Percentiles rank a stretch among this genome's conserved stretches.
These are phyloP conservation scores for Pueraria montana DNA, from an alignment of 306 rosid genomes.

Conservation along the genomic window DNA sequence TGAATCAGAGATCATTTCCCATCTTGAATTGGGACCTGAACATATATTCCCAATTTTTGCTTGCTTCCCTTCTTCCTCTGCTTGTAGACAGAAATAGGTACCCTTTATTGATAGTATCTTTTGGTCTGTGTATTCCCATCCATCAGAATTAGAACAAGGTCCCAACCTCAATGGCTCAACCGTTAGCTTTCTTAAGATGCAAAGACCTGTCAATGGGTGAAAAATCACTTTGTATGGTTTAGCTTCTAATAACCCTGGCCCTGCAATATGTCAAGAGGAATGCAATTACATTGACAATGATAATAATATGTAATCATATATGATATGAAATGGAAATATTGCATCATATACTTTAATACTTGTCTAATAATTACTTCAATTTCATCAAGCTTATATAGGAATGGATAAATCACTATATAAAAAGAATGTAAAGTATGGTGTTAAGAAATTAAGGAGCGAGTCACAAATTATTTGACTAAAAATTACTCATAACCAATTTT, in stretches of 20 bases:
- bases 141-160: slow-evolving; percentile 67
- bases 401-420: background rate
- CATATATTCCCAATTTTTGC: slow-evolving; percentile 63
- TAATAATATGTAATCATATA: background rate
- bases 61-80: slow-evolving; percentile 50
- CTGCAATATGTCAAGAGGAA: slow-evolving; percentile 52
- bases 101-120: slow-evolving; percentile 63
- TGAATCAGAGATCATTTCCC: slow-evolving; percentile 79
- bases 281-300: background rate
- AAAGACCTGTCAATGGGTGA: slow-evolving; percentile 77
- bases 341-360: background rate
- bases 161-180: slow-evolving; percentile 57
- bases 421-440: background rate
- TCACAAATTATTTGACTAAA: no score
- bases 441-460: background rate
- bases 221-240: slow-evolving; percentile 60
- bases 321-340: background rate
- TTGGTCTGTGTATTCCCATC: slow-evolving; percentile 65
- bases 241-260: slow-evolving; percentile 59
- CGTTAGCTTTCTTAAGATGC: slow-evolving; percentile 56
- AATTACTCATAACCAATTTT: no score
- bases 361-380: background rate
- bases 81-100: slow-evolving; percentile 77
- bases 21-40: slow-evolving; percentile 34
- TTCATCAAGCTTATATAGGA: background rate